Conservation (phyloP, 2,329 filamentous ascomycete genomes). For the Mollisiaceae sp. region DNA sequence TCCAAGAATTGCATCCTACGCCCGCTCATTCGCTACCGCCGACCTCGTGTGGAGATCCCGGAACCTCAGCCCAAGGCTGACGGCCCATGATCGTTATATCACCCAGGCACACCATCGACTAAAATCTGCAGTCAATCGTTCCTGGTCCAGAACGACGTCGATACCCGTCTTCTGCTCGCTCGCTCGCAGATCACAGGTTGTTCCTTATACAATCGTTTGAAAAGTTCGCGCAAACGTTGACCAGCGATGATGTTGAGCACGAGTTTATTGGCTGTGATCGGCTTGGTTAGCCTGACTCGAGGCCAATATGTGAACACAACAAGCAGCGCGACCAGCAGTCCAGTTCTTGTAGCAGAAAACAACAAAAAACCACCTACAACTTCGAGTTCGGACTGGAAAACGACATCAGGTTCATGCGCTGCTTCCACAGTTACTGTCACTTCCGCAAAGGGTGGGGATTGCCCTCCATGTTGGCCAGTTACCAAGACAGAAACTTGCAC, state of each 20-base stretch:
- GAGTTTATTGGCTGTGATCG: constrained; percentile 27
- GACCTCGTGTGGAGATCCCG: constrained; percentile 22
- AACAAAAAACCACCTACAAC: background rate
- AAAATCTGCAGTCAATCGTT: constrained; percentile 32
- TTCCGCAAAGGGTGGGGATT: background rate
- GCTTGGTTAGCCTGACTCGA: constrained; percentile 29
- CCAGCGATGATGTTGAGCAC: constrained; percentile 28
- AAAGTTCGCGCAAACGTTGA: constrained; percentile 11
- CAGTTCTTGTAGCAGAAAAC: background rate
- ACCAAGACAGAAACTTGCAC: background rate
- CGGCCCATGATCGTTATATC: constrained; percentile 27
- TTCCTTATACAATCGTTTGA: constrained; percentile 35
- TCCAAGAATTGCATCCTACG: constrained; percentile 16
- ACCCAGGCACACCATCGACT: constrained; percentile 28
- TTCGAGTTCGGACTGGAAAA: background rate
- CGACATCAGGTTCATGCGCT: constrained; percentile 4
- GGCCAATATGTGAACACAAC: constrained; percentile 26
- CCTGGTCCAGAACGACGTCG: constrained; percentile 29
- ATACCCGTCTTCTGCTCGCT: constrained; percentile 32
- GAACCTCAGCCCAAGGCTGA: constrained; percentile 32
- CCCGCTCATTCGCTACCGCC: constrained; percentile 22
- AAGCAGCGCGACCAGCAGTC: constrained; percentile 3
- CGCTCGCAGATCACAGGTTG: constrained; percentile 36
- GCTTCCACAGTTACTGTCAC: constrained; percentile 21
- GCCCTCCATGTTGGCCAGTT: background rate